phyloP scores from a whole-genome alignment of 2,329 filamentous ascomycete genomes.

The Bipolaris victoriae region DNA sequence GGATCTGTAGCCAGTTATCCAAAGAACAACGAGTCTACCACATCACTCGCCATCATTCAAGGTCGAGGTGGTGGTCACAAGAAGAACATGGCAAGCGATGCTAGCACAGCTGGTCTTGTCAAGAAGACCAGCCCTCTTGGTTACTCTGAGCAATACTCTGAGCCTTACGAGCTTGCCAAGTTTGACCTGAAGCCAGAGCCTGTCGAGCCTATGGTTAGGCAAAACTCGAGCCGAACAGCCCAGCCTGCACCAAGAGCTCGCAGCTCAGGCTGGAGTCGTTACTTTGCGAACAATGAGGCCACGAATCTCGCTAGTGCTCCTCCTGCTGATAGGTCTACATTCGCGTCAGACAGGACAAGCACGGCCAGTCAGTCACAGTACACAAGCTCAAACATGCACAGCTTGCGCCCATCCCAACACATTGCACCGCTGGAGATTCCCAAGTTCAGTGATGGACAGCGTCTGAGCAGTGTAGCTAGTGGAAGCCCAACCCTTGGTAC shows the following conservation, averaged over 20 bases:
- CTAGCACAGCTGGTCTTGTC: constrained; percentile 65
- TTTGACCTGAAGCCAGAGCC: constrained; percentile 50
- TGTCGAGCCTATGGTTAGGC: constrained; percentile 43
- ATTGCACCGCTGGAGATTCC: constrained; percentile 67
- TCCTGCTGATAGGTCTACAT: constrained; percentile 59
- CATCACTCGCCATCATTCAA: constrained; percentile 56
- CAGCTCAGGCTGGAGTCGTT: constrained; percentile 78
- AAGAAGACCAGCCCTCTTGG: constrained; percentile 57
- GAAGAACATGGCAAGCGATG: constrained; percentile 62
- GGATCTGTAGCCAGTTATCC: constrained; percentile 48
- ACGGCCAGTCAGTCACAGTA: constrained; percentile 48
- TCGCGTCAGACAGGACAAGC: constrained; percentile 49
- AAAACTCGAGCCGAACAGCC: constrained; percentile 41
- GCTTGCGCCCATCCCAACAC: constrained; percentile 68
- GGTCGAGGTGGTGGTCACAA: constrained; percentile 62
- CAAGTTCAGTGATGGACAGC: constrained; percentile 61
- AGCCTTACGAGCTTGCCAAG: constrained; percentile 53
- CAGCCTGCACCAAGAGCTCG: constrained; percentile 41
- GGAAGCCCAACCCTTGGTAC: constrained; percentile 73
- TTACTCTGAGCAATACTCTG: constrained; percentile 48
- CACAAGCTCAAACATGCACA: constrained; percentile 63
- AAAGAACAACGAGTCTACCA: constrained; percentile 46
- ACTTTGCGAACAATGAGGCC: constrained; percentile 76
- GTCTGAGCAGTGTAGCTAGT: constrained; percentile 70
- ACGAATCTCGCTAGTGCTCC: constrained; percentile 63